Evolutionary conservation across 2,329 filamentous ascomycete species (phyloP), one percentile per base, ranked within the genome.

Genomic region (Orbilia oligospora): DNA sequence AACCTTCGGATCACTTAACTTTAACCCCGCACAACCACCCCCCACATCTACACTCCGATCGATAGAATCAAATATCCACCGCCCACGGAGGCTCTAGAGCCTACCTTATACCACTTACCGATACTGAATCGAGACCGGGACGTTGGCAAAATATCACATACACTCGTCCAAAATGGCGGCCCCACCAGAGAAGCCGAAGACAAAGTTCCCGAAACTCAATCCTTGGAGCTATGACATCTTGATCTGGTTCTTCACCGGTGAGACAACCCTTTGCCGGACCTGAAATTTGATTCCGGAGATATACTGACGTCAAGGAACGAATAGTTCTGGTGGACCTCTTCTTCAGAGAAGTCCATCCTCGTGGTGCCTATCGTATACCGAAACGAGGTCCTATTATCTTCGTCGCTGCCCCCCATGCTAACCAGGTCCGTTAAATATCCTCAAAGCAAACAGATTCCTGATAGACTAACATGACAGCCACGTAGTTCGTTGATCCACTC

Each of bases 321-420:
- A 68, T 71, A 82, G 81, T 98, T 80, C 88, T 98, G 66, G 91
- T 97, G 81, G 96, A 99, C 85, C 90, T 97, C 81, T 99, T 99
- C 89, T 99, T 99, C 87, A 91, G 96, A 81, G 96, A 99, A 85
- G 93, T 99, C 16, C 94, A 98, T 84, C 96, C 96, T 12, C 90
- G 96, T 81, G 94, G 94, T 81, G 93, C 94, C 80, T 99, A 96
- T 94, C 95, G 94, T 85, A 92, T 99, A 53, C 96, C 96, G 53
- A 90, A 92, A 82, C 89, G 90, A 80, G 96, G 94, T 0, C 94
- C 96, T 0, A 90, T 99, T 80, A 93, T 99, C 76, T 96, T 99
- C 83, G 96, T 99, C 81, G 96, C 94, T 53, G 96, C 95, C 69
- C 96, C 96, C 81, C 96, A 99, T 87, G 95, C 95, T 77, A 99